Evolutionary conservation across 2,329 filamentous ascomycete species (phyloP), one percentile per base, ranked within the genome.

Genomic region (Neoascochyta sp.): DNA sequence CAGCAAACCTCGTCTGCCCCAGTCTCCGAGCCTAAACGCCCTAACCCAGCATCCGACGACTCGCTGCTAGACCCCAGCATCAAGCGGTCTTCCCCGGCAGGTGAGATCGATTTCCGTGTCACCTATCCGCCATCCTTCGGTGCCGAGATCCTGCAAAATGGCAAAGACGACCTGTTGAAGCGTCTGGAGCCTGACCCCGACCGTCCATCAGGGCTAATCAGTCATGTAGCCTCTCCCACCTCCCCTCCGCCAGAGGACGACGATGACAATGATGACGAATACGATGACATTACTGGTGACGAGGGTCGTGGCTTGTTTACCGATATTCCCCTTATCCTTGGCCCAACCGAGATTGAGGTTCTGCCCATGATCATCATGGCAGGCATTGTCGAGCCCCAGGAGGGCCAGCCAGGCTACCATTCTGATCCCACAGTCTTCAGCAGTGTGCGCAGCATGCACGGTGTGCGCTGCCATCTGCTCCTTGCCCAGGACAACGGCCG

Each of bases 331-430:
- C 84, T 96, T 45, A 94, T 95, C 20, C 72, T 96, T 16, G 89
- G 93, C 23, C 90, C 90, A 0, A 89, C 88, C 33, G 90, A 96
- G 63, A 95, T 95, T 31, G 90, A 96, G 63, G 89, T 92, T 5
- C 68, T 96, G 30, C 90, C 94, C 32, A 95, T 95, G 89, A 93
- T 95, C 37, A 83, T 96, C 51, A 95, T 95, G 69, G 89, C 86
- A 9, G 93, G 89, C 41, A 93, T 96, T 30, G 79, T 95, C 13
- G 86, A 93, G 50, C 80, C 79, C n/a, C 73, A 78, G 36, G 85
- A 84, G 37, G 82, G 83, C 8, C 56, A 43, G 78, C 74, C 74
- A 9, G 82, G 81, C 9, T 57, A 64, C 31, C 57, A 63, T 25
- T 46, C 54, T 9, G 61, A 62, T 19, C 52, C 57, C 11, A 84